phyloP scores from a whole-genome alignment of 345 rosid species.

The Geranium rotundifolium region DNA sequence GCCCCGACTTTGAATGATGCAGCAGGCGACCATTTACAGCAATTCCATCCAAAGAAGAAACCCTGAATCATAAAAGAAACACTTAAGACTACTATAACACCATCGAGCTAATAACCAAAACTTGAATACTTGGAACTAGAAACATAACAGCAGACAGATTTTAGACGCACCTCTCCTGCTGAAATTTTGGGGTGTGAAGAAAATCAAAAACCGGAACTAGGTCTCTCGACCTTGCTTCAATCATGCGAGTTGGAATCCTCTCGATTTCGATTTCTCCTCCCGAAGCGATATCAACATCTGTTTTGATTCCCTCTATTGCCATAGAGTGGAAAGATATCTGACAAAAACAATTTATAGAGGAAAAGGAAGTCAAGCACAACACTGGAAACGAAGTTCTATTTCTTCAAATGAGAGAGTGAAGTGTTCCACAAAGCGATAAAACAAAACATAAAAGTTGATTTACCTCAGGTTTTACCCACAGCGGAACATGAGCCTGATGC shows the following conservation, averaged over 20 bases:
- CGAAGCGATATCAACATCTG: constrained; percentile 27
- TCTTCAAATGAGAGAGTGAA: too few species aligned
- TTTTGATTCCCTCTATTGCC: constrained; percentile 17
- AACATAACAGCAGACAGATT: neutral
- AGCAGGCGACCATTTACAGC: constrained; percentile 16
- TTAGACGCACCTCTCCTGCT: constrained; percentile 31
- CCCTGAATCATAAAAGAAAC: constrained; percentile 16
- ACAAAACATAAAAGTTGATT: neutral
- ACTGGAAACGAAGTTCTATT: too few species aligned
- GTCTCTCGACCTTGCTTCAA: constrained; percentile 59
- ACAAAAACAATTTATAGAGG: constrained; percentile 4
- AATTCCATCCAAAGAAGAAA: constrained; percentile 19
- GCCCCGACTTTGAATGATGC: constrained; percentile 24
- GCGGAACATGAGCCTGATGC: constrained; percentile 36
- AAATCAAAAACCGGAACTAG: constrained; percentile 59
- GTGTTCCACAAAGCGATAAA: neutral
- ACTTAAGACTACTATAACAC: neutral
- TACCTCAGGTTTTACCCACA: constrained; percentile 80
- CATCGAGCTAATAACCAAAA: neutral
- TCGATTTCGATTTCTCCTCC: constrained; percentile 67
- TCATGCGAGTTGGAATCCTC: constrained; percentile 38
- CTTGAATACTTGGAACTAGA: neutral
- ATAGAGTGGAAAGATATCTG: constrained; percentile 59
- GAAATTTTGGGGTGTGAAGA: constrained; percentile 33
- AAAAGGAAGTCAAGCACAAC: neutral